A percentile compares a stretch with the other conserved stretches of the same genome.
Evolutionary conservation across 352 stramenopile species (phyloP).

Genomic region (Halophytophthora batemanensis): DNA sequence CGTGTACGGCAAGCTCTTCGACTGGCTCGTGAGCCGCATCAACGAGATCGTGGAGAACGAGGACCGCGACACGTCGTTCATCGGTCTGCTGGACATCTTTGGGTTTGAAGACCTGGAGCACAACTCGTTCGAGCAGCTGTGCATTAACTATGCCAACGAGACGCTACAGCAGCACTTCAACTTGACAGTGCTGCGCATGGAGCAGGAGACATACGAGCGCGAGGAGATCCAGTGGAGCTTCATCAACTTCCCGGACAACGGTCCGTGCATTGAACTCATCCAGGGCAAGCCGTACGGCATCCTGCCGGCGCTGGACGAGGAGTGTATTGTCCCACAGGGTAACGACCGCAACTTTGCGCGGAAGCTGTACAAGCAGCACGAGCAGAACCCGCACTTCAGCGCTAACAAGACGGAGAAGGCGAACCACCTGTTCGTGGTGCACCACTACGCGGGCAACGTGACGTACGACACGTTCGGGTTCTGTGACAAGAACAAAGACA

Average conservation of each 20-base stretch:
- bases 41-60: slow-evolving; percentile 80
- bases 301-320: slow-evolving; percentile 85
- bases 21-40: slow-evolving; percentile 86
- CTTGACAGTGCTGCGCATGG: slow-evolving; percentile 79
- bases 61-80: slow-evolving; percentile 52
- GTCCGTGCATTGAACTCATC: slow-evolving; percentile 89
- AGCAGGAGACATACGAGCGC: slow-evolving; percentile 86
- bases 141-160: slow-evolving; percentile 94
- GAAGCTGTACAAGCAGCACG: slow-evolving; percentile 76
- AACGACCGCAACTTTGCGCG: slow-evolving; percentile 86
- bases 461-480: slow-evolving; percentile 93
- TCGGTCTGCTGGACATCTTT: slow-evolving; percentile 86
- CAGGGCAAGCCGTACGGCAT: slow-evolving; percentile 82
- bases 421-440: slow-evolving; percentile 77
- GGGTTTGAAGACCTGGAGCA: slow-evolving; percentile 83
- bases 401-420: slow-evolving; percentile 75
- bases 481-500: slow-evolving; percentile 96
- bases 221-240: slow-evolving; percentile 89
- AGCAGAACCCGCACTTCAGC: slow-evolving; percentile 65
- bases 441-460: slow-evolving; percentile 94
- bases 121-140: slow-evolving; percentile 96
- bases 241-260: slow-evolving; percentile 90
- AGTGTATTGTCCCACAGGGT: slow-evolving; percentile 87
- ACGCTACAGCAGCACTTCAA: slow-evolving; percentile 94
- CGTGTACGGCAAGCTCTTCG: slow-evolving; percentile 95